Conservation (phyloP, 768 basidiomycete genomes). For the Tylopilus plumbeoviolaceoides region DNA sequence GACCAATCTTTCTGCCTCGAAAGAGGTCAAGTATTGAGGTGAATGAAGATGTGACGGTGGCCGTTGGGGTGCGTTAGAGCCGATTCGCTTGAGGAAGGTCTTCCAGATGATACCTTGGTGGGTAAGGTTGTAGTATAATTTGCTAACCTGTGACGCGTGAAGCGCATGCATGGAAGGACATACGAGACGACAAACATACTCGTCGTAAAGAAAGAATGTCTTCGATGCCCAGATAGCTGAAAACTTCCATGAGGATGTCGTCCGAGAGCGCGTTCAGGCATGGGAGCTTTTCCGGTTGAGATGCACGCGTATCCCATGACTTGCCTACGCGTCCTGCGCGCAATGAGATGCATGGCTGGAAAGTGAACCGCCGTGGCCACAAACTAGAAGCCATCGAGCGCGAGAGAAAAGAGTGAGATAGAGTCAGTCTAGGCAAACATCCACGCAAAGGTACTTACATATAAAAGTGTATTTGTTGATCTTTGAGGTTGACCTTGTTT, state of each 20-base stretch:
- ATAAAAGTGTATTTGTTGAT: conserved; percentile 16
- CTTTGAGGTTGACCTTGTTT: conserved; percentile 18
- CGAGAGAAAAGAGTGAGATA: conserved; percentile 4
- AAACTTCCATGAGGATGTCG: conserved; percentile 38
- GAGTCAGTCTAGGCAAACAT: not conserved
- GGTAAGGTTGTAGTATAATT: conserved; percentile 55
- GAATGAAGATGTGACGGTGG: conserved; percentile 54
- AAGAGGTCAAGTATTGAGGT: conserved; percentile 27
- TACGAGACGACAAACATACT: conserved; percentile 22
- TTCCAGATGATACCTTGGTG: conserved; percentile 71
- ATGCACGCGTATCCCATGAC: conserved; percentile 26
- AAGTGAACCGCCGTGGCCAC: conserved; percentile 21
- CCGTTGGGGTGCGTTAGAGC: conserved; percentile 55
- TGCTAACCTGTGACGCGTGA: conserved; percentile 44
- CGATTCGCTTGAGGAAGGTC: conserved; percentile 50
- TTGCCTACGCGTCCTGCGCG: conserved; percentile 11
- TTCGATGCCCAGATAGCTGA: conserved; percentile 33
- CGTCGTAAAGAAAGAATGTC: conserved; percentile 36
- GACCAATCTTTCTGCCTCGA: conserved; percentile 54
- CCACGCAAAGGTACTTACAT: conserved; percentile 17
- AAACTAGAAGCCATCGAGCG: conserved; percentile 21
- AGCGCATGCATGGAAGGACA: not conserved
- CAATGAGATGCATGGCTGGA: conserved; percentile 15
- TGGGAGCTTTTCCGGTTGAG: conserved; percentile 22
- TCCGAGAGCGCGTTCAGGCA: conserved; percentile 32